Percentiles rank a stretch among this genome's conserved stretches.
phyloP scores from a whole-genome alignment of 169 alveolate genomes.

The Condylostoma magnum region DNA sequence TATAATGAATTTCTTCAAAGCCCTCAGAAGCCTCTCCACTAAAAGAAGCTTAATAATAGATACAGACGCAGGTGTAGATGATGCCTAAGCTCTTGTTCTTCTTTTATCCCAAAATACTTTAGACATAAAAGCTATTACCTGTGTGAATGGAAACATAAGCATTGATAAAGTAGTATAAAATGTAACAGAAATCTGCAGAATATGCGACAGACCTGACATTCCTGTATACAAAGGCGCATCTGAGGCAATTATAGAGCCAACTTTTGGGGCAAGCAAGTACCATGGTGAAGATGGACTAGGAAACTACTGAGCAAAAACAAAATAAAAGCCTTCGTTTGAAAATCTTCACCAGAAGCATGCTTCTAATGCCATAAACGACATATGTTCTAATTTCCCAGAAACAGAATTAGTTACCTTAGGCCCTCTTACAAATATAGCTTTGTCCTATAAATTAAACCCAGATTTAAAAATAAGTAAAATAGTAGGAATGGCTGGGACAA shows the following conservation, averaged over 20 bases:
- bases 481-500: slow-evolving; percentile 48
- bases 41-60: slow-evolving; percentile 40
- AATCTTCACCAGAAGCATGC: not conserved
- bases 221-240: slow-evolving; percentile 9
- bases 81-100: slow-evolving; percentile 44
- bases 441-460: slow-evolving; percentile 35
- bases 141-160: slow-evolving; percentile 4
- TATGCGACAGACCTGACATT: not conserved
- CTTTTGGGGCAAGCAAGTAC: not conserved
- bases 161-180: not conserved
- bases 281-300: slow-evolving; percentile 24
- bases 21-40: not conserved
- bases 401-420: slow-evolving; percentile 35
- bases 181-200: not conserved
- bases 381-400: not conserved
- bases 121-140: not conserved
- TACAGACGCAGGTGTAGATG: slow-evolving; percentile 55
- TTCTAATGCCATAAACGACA: not conserved
- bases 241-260: not conserved
- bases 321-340: not conserved
- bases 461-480: slow-evolving; percentile 30
- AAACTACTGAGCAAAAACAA: not conserved
- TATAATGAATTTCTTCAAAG: no score
- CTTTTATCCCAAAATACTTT: slow-evolving; percentile 12
- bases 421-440: slow-evolving; percentile 39